A percentile compares a stretch with the other conserved stretches of the same genome.
phyloP scores from a whole-genome alignment of 225 moss, liverwort and hornwort genomes.

The Pleurozium schreberi region DNA sequence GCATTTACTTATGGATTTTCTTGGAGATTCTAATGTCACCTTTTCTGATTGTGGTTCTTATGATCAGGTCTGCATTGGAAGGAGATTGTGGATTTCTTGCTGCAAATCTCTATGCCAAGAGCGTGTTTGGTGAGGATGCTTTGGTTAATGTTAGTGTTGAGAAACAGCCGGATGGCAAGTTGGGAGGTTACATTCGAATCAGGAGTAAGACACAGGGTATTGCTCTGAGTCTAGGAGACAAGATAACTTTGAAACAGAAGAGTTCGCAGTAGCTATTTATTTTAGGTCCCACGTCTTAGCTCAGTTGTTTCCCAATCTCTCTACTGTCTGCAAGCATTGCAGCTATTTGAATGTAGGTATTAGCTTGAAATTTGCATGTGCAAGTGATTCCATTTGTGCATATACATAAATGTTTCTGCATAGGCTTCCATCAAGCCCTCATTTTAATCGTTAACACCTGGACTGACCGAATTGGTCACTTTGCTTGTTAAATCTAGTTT shows the following conservation, averaged over 20 bases:
- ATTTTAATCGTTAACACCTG: not conserved
- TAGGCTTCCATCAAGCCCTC: constrained; percentile 11
- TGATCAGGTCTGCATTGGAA: constrained; percentile 78
- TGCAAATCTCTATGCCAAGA: constrained; percentile 95
- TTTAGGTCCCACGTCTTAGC: not conserved
- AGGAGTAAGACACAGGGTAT: constrained; percentile 98
- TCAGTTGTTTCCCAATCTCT: constrained; percentile 1
- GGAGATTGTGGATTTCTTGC: constrained; percentile 94
- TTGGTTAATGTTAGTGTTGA: constrained; percentile 94
- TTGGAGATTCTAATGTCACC: constrained; percentile 67
- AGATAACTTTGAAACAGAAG: constrained; percentile 96
- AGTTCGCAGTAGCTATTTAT: constrained; percentile 28
- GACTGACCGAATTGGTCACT: not conserved
- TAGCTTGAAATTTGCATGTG: constrained; percentile 5
- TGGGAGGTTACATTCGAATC: constrained; percentile 91
- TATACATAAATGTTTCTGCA: constrained; percentile 10
- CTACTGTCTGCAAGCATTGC: not conserved
- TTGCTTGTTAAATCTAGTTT: not conserved
- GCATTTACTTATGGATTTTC: constrained; percentile 70
- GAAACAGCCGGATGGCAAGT: constrained; percentile 90
- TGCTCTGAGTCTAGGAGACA: constrained; percentile 94
- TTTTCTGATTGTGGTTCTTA: not conserved
- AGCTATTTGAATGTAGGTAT: constrained; percentile 14
- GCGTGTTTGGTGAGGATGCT: constrained; percentile 96
- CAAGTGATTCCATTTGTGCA: constrained; percentile 22